Evolutionary conservation across 176 grass and related monocot species (phyloP).

Genomic region (Thalia dealbata): DNA sequence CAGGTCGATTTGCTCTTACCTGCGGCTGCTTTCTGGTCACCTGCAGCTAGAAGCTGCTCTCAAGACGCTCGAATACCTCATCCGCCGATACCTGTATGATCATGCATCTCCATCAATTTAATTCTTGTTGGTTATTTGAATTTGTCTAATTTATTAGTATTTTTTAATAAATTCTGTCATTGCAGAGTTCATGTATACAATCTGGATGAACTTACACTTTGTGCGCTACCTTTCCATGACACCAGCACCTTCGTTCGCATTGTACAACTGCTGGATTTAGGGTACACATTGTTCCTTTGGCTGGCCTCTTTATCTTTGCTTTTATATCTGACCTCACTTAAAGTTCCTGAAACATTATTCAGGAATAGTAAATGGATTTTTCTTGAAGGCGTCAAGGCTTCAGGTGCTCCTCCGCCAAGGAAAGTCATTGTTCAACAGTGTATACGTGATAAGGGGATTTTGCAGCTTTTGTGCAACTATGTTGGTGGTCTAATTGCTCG

Average conservation of each 20-base stretch:
- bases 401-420: constrained; percentile 72
- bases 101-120: not conserved
- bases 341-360: constrained; percentile 19
- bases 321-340: constrained; percentile 1
- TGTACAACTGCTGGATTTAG: constrained; percentile 64
- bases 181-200: constrained; percentile 92
- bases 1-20: constrained; percentile 69
- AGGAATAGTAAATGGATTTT: constrained; percentile 88
- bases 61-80: constrained; percentile 81
- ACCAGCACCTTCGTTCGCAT: constrained; percentile 79
- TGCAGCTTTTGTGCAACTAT: constrained; percentile 82
- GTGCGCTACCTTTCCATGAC: constrained; percentile 72
- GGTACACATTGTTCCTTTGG: constrained; percentile 24
- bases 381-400: constrained; percentile 64
- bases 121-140: not conserved
- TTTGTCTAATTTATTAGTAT: constrained; percentile 14
- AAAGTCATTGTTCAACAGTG: constrained; percentile 78
- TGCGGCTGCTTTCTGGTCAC: constrained; percentile 64
- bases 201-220: constrained; percentile 64
- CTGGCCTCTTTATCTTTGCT: not conserved
- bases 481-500: constrained; percentile 28
- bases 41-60: constrained; percentile 56
- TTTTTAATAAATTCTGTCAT: not conserved
- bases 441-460: constrained; percentile 64
- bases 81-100: constrained; percentile 69